Percentiles rank a stretch among this genome's conserved stretches.
Conservation (phyloP, 108 stramenopile genomes). For the Fistulifera pelliculosa region DNA sequence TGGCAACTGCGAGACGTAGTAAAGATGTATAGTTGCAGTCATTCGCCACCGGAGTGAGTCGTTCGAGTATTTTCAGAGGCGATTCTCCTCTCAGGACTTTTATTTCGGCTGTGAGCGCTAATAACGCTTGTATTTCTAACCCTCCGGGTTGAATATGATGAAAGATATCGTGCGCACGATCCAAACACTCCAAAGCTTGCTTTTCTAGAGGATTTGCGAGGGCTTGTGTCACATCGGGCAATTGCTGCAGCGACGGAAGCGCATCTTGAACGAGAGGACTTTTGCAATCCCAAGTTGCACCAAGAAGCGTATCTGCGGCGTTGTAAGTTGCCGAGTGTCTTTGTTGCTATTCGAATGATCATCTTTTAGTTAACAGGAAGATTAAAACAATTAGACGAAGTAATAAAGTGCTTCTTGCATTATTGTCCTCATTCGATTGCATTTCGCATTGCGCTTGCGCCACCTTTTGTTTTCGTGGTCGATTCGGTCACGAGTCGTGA, state of each 20-base stretch:
- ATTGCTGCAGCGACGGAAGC: conserved; percentile 25
- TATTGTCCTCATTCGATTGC: too few relatives aligned
- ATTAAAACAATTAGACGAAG: too few relatives aligned
- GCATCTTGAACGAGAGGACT: conserved; percentile 3
- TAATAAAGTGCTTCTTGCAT: too few relatives aligned
- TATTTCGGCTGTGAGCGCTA: conserved; percentile 34
- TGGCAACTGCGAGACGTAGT: conserved; percentile 26
- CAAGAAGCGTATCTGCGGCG: too few relatives aligned
- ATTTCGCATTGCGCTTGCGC: too few relatives aligned
- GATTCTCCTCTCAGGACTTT: conserved; percentile 24
- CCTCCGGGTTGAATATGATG: conserved; percentile 25
- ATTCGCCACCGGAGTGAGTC: conserved; percentile 15
- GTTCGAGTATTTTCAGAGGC: conserved; percentile 2
- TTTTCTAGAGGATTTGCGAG: neutral
- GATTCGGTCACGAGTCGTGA: too few relatives aligned
- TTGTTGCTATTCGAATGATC: too few relatives aligned
- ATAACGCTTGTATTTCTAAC: conserved; percentile 23
- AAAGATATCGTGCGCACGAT: conserved; percentile 49
- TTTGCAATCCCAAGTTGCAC: conserved; percentile 15
- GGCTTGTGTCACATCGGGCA: conserved; percentile 32
- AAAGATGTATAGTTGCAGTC: conserved; percentile 6
- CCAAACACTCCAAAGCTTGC: conserved; percentile 35
- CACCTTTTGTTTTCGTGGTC: too few relatives aligned
- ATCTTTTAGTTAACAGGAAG: too few relatives aligned
- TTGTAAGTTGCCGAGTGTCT: too few relatives aligned